Percentiles rank a stretch among this genome's conserved stretches.
These are phyloP conservation scores for Aspergillus fumigatiaffinis DNA, from an alignment of 2,329 filamentous ascomycete species.

Conservation along the genomic window DNA sequence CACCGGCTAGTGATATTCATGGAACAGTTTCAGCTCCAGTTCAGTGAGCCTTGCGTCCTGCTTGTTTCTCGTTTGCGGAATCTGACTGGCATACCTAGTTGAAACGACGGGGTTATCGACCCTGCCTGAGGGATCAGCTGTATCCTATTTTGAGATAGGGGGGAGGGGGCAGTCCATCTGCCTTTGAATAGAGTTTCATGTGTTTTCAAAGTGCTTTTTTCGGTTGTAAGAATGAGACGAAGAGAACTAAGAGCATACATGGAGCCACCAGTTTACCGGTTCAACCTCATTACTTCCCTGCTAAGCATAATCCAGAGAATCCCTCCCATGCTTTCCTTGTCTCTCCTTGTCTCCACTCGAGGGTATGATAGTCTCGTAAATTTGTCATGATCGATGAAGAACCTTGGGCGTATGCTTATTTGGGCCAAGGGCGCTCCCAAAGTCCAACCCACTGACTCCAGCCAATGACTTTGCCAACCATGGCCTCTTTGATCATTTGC, in stretches of 20 bases:
- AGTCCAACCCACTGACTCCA: slow-evolving; percentile 31
- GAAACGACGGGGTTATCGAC: neutral
- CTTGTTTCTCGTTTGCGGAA: neutral
- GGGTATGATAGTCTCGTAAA: neutral
- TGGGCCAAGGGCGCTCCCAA: slow-evolving; percentile 25
- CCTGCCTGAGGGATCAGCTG: neutral
- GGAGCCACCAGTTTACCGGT: neutral
- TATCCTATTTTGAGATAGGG: neutral
- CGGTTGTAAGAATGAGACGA: neutral
- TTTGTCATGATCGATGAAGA: slow-evolving; percentile 30
- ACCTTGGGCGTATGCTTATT: neutral
- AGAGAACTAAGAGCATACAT: neutral
- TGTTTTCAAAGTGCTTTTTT: neutral
- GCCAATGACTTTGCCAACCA: slow-evolving; percentile 27
- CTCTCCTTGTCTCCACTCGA: neutral
- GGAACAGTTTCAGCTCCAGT: slow-evolving; percentile 20
- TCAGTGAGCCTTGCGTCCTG: slow-evolving; percentile 4
- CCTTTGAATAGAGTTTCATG: neutral
- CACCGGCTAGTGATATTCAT: slow-evolving; percentile 20
- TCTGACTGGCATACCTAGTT: neutral
- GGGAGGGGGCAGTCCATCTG: neutral
- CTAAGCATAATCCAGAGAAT: slow-evolving; percentile 12
- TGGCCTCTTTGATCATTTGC: slow-evolving; percentile 23
- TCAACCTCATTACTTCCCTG: slow-evolving; percentile 34
- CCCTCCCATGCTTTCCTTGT: neutral